Evolutionary conservation across 495 filamentous ascomycete species (phyloP).

Genomic region (Xanthoparmelia taractica): DNA sequence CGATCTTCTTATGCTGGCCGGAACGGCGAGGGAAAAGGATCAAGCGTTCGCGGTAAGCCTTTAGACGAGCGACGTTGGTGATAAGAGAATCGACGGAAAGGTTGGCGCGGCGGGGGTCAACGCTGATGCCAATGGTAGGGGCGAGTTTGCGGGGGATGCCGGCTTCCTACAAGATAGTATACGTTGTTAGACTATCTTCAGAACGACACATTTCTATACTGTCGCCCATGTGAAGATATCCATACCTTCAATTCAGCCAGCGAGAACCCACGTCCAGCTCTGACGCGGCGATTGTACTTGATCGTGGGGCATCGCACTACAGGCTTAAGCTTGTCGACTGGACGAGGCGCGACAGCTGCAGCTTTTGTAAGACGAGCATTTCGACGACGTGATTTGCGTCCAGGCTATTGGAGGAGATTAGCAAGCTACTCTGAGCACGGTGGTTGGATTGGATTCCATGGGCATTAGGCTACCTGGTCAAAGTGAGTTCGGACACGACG

Average conservation of each 20-base stretch:
- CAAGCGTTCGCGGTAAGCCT: conserved; percentile 87
- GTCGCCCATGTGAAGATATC: conserved; percentile 15
- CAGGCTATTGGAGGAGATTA: conserved; percentile 54
- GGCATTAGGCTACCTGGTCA: conserved; percentile 71
- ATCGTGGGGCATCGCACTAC: conserved; percentile 88
- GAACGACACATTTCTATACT: not conserved
- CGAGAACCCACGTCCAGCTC: conserved; percentile 94
- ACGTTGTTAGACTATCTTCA: conserved; percentile 7
- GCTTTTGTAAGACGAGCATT: conserved; percentile 87
- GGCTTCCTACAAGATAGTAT: conserved; percentile 57
- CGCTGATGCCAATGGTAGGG: conserved; percentile 89
- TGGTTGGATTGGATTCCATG: not conserved
- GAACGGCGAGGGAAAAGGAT: conserved; percentile 96
- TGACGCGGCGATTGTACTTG: conserved; percentile 98
- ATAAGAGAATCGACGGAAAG: conserved; percentile 87
- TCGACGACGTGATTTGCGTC: conserved; percentile 84
- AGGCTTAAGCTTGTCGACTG: conserved; percentile 92
- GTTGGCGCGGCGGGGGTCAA: conserved; percentile 94
- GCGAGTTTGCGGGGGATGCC: conserved; percentile 92
- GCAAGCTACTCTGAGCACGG: conserved; percentile 21
- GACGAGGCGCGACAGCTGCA: conserved; percentile 85
- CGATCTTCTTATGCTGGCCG: conserved; percentile 83
- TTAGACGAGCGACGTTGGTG: conserved; percentile 89
- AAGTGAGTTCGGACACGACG: conserved; percentile 96
- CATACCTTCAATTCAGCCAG: conserved; percentile 94